These are phyloP conservation scores for Clohesyomyces aquaticus DNA, from an alignment of 495 filamentous ascomycete genomes.

Conservation along the genomic window DNA sequence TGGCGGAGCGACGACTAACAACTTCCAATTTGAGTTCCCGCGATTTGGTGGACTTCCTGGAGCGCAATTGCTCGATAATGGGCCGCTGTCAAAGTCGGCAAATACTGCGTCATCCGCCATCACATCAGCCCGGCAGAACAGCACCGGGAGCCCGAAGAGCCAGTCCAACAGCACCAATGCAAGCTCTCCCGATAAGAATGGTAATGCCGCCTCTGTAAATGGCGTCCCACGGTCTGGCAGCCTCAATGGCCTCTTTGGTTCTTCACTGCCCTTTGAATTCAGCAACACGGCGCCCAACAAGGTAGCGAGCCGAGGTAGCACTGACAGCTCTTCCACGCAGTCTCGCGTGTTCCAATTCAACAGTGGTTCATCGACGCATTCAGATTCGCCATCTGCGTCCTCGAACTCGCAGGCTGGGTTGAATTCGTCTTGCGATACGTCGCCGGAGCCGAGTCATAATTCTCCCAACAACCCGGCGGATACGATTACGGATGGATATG, in stretches of 20 bases:
- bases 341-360: slow-evolving; percentile 47
- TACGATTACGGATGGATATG: slow-evolving; percentile 61
- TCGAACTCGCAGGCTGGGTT: slow-evolving; percentile 62
- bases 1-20: slow-evolving; percentile 52
- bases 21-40: slow-evolving; percentile 94
- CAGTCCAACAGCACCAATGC: slow-evolving; percentile 35
- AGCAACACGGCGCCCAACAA: background rate
- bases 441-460: slow-evolving; percentile 66
- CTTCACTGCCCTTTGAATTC: slow-evolving; percentile 16
- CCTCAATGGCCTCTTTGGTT: slow-evolving; percentile 45
- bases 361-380: slow-evolving; percentile 52
- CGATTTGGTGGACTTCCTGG: slow-evolving; percentile 82
- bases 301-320: slow-evolving; percentile 31
- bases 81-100: slow-evolving; percentile 40
- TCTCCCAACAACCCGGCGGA: slow-evolving; percentile 57
- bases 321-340: slow-evolving; percentile 38
- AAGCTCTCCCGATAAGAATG: slow-evolving; percentile 33
- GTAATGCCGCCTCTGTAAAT: slow-evolving; percentile 5
- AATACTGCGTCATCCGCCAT: slow-evolving; percentile 25
- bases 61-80: slow-evolving; percentile 60
- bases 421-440: slow-evolving; percentile 86
- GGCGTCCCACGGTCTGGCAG: slow-evolving; percentile 43
- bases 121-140: slow-evolving; percentile 38
- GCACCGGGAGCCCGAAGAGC: slow-evolving; percentile 42
- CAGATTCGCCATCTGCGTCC: slow-evolving; percentile 60